Evolutionary conservation across 257 asterid genomes (phyloP), one percentile per base, ranked within the genome.

Genomic region (Eucommia ulmoides): DNA sequence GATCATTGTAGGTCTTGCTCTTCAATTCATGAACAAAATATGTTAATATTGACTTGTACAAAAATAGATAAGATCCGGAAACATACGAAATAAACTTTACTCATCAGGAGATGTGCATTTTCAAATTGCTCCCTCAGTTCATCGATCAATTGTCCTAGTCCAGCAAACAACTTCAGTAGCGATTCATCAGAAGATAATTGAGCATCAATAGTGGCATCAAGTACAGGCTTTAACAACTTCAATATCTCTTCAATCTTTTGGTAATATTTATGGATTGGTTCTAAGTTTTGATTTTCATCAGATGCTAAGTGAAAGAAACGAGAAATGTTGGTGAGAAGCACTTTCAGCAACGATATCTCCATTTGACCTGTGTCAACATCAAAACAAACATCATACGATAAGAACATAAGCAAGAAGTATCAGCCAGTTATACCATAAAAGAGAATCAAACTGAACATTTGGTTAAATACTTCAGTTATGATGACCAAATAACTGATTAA

Each of bases 1-100:
- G n/a, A n/a, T n/a, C n/a, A n/a, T n/a, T n/a, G n/a, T n/a, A n/a
- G n/a, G n/a, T n/a, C n/a, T n/a, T n/a, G n/a, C n/a, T n/a, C n/a
- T n/a, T n/a, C n/a, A n/a, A n/a, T n/a, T n/a, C n/a, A n/a, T n/a
- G n/a, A n/a, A n/a, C n/a, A n/a, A n/a, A n/a, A n/a, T n/a, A n/a
- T n/a, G n/a, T n/a, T n/a, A n/a, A n/a, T n/a, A n/a, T n/a, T n/a
- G n/a, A n/a, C n/a, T n/a, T n/a, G n/a, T n/a, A n/a, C n/a, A n/a
- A n/a, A n/a, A n/a, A n/a, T n/a, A n/a, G n/a, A n/a, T n/a, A n/a
- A 22, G 33, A 25, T 23, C 53, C 50, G 17, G 33, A 20, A 44
- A 54, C 74, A 29, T 68, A 68, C 74, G 49, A 68, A 58, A 60
- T 68, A 68, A 33, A 68, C 41, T 51, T 64, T 68, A 56, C 70